phyloP scores from a whole-genome alignment of 2,329 filamentous ascomycete species.

The Fulvia fulva region DNA sequence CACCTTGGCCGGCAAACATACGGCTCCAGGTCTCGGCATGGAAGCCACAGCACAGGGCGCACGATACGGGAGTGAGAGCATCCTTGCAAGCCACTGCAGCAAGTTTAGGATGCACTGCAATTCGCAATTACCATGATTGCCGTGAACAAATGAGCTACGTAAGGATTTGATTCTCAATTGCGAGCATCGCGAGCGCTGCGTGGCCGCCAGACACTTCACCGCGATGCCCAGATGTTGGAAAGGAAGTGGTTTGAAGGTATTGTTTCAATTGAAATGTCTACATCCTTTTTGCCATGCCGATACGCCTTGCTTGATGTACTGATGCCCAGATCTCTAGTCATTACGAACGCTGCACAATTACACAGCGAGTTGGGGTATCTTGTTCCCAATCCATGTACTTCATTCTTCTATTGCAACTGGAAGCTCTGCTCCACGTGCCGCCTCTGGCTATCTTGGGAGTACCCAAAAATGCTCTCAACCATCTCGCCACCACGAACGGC shows the following conservation, averaged over 20 bases:
- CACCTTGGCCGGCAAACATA: not conserved
- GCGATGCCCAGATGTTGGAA: too few species aligned
- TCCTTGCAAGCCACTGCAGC: too few species aligned
- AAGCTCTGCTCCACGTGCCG: constrained; percentile 15
- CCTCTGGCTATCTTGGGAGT: constrained; percentile 9
- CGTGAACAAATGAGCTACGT: not conserved
- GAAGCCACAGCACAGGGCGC: not conserved
- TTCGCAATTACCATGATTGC: not conserved
- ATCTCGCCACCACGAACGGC: constrained; percentile 36
- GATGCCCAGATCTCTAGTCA: not conserved
- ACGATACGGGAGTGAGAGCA: too few species aligned
- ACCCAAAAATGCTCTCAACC: constrained; percentile 37
- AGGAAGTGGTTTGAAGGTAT: not conserved
- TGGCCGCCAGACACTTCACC: too few species aligned
- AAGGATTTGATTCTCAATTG: not conserved
- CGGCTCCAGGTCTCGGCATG: not conserved
- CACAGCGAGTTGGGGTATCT: not conserved
- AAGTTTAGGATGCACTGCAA: not conserved
- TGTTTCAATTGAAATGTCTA: not conserved
- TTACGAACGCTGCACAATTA: not conserved
- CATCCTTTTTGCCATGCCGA: not conserved
- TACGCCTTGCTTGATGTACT: not conserved
- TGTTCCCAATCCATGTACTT: not conserved
- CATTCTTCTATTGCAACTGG: constrained; percentile 6
- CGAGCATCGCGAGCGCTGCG: not conserved